Evolutionary conservation across 2,329 filamentous ascomycete genomes (phyloP), one percentile per base, ranked within the genome.

Genomic region (Talaromyces sp.): DNA sequence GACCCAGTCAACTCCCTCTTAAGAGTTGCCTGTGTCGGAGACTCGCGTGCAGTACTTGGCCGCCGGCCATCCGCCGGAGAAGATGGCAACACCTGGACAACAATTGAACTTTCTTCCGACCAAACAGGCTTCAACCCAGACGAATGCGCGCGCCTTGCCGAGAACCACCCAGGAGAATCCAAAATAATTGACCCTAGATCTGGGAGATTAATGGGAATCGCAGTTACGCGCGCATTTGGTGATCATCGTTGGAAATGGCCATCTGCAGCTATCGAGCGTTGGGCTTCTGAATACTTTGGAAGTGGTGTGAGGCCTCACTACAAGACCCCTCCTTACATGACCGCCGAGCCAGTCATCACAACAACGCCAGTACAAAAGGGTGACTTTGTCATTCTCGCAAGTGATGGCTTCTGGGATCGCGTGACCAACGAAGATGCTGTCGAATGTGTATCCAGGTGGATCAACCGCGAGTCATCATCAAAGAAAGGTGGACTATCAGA

Each of bases 221-320:
- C 85, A 46, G 80, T 88, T 1, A 85, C 86, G 0, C 80, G 88
- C 5, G 87, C 85, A 0, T 90, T 91, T 68, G 88, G 88, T 17
- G 87, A 90, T 68, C 79, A 82, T 56, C 79, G 83, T 61, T 89
- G 85, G 85, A 90, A 90, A 69, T 89, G 86, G 85, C 70, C 82
- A 3, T 68, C 43, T 11, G 19, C 43, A 19, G 51, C 51, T 5
- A 35, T 29, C 12, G 31, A 29, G 14, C 51, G 51, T 11, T 35
- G 32, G 32, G 3, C 32, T 54, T 19, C 51, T 11, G 12, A 54
- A 1, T 54, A 17, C 9, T 29, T 35, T 54, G 51, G 51, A 10
- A 29, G 21, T 35, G 51, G 51, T 35, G 9, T 29, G 3, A n/a
- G 31, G n/a, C 43, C 43, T 3, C 43, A 46, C 21, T 46, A 46